These are phyloP conservation scores for Solanum pimpinellifolium DNA, from an alignment of 257 asterid genomes.

Conservation along the genomic window DNA sequence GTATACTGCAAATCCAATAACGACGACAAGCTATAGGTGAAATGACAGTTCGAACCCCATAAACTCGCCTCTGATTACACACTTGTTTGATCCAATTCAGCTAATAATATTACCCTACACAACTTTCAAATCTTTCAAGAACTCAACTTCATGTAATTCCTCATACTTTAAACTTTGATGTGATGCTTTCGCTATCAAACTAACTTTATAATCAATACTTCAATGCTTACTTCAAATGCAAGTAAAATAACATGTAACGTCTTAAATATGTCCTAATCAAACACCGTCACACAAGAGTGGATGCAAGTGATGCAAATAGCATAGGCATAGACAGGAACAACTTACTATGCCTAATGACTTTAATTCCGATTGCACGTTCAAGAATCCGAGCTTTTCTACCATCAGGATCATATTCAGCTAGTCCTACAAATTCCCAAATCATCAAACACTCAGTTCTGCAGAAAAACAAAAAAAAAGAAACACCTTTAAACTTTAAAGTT, in stretches of 20 bases:
- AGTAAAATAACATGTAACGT: not conserved
- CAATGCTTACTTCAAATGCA: not conserved
- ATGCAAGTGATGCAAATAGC: not conserved
- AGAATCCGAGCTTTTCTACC: slow-evolving; percentile 64
- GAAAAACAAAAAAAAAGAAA: not conserved
- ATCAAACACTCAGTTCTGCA: not conserved
- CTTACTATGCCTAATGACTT: slow-evolving; percentile 81
- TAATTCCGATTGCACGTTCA: slow-evolving; percentile 74
- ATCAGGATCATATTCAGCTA: slow-evolving; percentile 76
- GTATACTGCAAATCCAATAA: not conserved
- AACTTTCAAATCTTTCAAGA: not conserved
- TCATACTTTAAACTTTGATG: not conserved
- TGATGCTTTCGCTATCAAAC: not conserved
- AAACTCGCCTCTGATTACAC: not conserved
- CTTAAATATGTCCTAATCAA: not conserved
- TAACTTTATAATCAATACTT: not conserved
- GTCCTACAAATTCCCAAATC: slow-evolving; percentile 29
- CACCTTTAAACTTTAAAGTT: not conserved
- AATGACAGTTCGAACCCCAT: not conserved
- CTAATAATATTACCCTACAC: not conserved
- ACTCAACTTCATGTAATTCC: not conserved
- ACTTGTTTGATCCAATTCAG: not conserved
- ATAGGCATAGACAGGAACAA: not conserved
- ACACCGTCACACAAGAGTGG: not conserved
- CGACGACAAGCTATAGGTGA: not conserved